Base-by-base conservation (phyloP, 1,139 yeast species). In the Kodamaea anthophila region DNA sequence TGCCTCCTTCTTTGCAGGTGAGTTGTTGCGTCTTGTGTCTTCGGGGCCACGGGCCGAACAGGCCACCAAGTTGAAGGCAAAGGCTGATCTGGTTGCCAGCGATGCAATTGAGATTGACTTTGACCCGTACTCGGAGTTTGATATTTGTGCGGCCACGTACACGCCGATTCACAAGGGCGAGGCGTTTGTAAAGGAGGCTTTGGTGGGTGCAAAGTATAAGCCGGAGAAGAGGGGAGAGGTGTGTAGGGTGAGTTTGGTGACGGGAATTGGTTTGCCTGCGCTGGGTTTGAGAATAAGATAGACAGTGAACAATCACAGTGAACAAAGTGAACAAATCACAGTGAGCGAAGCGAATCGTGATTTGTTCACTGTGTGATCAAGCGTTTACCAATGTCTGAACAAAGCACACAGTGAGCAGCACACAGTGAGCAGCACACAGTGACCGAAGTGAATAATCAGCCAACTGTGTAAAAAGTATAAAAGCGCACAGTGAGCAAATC, bases 211-310 rank as follows among this genome's bases (percentile, higher is more conserved):
- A 32, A 78, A 74, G 50, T 93, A 91, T 53, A 84, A 82, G 44
- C 68, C 77, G 5, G 69, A 74, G 35, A 82, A 77, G 51, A 78
- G 82, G 65, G 97, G 96, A 29, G 71, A 73, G 43, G 49, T 86
- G 24, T 91, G 96, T 60, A 65, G 60, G 33, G 77, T 93, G 39
- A 84, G 96, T 5, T 60, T 69, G 26, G 67, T 93, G 40, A 82
- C 96, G 5, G 64, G 72, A 32, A 77, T 93, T 40, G 98, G 98
- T 15, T 86, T 87, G n/a, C 84, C 93, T 15, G 94, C 95, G n/a
- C 82, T 96, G 16, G 98, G 98, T 13, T 71, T 88, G 48, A 77
- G 93, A 43, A 67, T 77, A 29, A 55, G 53, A 41, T n/a, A n/a
- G n/a, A n/a, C n/a, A n/a, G n/a, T n/a, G n/a, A n/a, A n/a, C n/a